Evolutionary conservation across 768 basidiomycete species (phyloP), one percentile per base, ranked within the genome.

Genomic region (Boletus vinaceobasis): DNA sequence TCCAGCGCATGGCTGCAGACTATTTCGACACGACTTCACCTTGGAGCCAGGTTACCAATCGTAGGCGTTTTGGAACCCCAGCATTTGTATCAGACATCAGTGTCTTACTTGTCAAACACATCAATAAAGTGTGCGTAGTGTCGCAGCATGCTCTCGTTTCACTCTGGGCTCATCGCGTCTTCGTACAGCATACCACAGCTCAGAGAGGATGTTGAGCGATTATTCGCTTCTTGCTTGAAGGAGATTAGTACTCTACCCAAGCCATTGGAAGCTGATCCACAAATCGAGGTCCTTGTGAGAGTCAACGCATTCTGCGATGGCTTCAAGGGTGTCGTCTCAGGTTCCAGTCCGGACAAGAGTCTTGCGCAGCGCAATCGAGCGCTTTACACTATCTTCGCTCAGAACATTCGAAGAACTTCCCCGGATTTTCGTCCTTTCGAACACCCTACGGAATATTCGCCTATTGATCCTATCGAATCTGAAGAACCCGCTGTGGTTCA

Each of bases 1-100:
- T 74, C 6, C 74, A 80, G 45, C 53, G 50, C 14, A 62, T 69
- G 0, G 79, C 78, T 1, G 52, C 63, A 0, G 53, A 71, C 0
- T 86, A 79, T 58, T 87, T 88, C 61, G 56, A 71, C 14, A 62
- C 57, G 0, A 80, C 71, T 1, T 17, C 66, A 0, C 86, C 85
- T 0, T 89, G 87, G 87, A 75, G 64, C 26, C 66, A 68, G 5
- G 71, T 82, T n/a, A 17, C 56, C 2, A 73, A 80, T 43, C 73
- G 75, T 14, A 53, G 61, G 21, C 78, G 84, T 2, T 82, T 87
- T 33, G 87, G 87, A 0, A 76, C 84, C 35, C 59, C 74, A 67
- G 2, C 76, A 29, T 76, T 88, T 13, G 80, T 86, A 0, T 58
- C 67, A 2, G 75, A 75, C 55, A 73, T 86, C 19, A 85, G 84